These are phyloP conservation scores for Solanum chilense DNA, from an alignment of 257 asterid genomes.

Conservation along the genomic window DNA sequence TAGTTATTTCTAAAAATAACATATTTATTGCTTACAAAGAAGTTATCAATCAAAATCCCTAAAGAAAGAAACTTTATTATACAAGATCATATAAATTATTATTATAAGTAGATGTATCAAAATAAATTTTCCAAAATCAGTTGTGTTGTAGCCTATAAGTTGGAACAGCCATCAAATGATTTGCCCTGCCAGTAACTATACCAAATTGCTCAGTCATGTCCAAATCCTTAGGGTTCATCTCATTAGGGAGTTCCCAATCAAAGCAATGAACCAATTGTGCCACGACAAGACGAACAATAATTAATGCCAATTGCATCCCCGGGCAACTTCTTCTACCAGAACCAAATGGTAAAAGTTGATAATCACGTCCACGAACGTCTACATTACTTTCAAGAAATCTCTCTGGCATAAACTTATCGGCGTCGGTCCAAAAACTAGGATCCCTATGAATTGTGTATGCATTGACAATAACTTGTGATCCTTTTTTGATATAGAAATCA, in stretches of 20 bases:
- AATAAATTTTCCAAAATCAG: no score
- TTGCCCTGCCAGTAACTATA: slow-evolving; percentile 14
- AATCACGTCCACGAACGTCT: slow-evolving; percentile 38
- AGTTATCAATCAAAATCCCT: neutral
- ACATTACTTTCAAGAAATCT: slow-evolving; percentile 27
- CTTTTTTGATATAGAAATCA: slow-evolving; percentile 31
- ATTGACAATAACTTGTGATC: slow-evolving; percentile 30
- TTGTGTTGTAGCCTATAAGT: slow-evolving; percentile 1
- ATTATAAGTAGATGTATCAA: no score
- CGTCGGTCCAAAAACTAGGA: slow-evolving; percentile 31
- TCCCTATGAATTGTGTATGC: slow-evolving; percentile 34
- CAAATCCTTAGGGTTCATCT: slow-evolving; percentile 21
- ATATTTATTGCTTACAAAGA: neutral
- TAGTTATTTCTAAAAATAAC: no score
- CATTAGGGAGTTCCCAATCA: slow-evolving; percentile 42
- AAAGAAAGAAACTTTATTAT: neutral
- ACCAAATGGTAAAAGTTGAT: slow-evolving; percentile 43
- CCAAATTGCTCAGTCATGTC: slow-evolving; percentile 41
- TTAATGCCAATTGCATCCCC: slow-evolving; percentile 37
- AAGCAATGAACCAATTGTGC: slow-evolving; percentile 58
- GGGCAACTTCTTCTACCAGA: slow-evolving; percentile 51
- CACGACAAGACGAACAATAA: slow-evolving; percentile 28
- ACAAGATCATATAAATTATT: neutral
- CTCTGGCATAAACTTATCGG: slow-evolving; percentile 41
- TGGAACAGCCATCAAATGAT: slow-evolving; percentile 15